These are phyloP conservation scores for Trichosporon asahii DNA, from an alignment of 1,284 basidiomycete genomes.

Conservation along the genomic window DNA sequence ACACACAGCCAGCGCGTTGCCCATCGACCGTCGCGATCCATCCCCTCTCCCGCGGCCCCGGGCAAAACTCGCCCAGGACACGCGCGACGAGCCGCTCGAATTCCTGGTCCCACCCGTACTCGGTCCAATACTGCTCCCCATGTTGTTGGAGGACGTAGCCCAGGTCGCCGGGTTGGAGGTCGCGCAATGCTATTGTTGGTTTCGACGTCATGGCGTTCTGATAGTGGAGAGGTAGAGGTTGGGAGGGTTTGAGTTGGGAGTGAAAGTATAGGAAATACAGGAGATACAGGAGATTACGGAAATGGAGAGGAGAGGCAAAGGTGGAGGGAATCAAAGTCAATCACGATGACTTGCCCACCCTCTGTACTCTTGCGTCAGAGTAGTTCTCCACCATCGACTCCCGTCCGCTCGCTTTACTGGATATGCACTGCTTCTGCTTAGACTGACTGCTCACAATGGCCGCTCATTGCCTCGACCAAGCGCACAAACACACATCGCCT, in stretches of 20 bases:
- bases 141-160: conserved; percentile 19
- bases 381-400: too few relatives aligned
- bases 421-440: too few relatives aligned
- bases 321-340: too few relatives aligned
- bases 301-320: too few relatives aligned
- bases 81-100: conserved; percentile 20
- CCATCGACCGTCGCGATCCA: conserved; percentile 21
- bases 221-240: not conserved
- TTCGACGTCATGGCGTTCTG: not conserved
- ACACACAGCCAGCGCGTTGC: conserved; percentile 15
- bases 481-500: too few relatives aligned
- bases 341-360: too few relatives aligned
- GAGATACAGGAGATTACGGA: too few relatives aligned
- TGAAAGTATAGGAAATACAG: too few relatives aligned
- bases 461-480: too few relatives aligned
- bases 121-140: conserved; percentile 16
- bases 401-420: too few relatives aligned
- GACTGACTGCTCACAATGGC: too few relatives aligned
- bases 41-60: conserved; percentile 1
- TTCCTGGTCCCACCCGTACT: conserved; percentile 10
- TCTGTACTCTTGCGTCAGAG: too few relatives aligned
- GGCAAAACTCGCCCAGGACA: conserved; percentile 6
- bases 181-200: conserved; percentile 5
- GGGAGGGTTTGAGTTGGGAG: not conserved
- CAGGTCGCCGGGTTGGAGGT: conserved; percentile 17